Evolutionary conservation across 2,329 filamentous ascomycete species (phyloP).

Genomic region (Hymenoscyphus albidus): DNA sequence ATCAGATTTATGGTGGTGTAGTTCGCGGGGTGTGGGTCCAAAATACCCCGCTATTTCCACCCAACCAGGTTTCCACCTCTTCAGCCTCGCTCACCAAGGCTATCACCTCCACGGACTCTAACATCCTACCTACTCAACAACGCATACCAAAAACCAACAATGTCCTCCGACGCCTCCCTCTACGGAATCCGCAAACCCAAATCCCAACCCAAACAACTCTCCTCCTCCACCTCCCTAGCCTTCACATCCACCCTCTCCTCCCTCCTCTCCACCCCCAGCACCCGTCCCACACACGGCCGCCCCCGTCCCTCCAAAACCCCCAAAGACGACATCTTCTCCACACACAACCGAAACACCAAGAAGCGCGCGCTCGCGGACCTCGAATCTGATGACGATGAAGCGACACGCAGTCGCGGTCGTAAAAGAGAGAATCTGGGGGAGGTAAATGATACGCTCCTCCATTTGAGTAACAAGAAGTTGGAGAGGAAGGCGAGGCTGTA

Average conservation of each 20-base stretch:
- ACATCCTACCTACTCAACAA: neutral
- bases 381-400: conserved; percentile 47
- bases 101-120: neutral
- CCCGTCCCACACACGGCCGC: conserved; percentile 43
- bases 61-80: no score
- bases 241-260: conserved; percentile 87
- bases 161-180: conserved; percentile 57
- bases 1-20: no score
- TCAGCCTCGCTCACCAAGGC: no score
- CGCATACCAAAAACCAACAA: conserved; percentile 6
- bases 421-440: conserved; percentile 61
- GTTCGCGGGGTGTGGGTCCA: no score
- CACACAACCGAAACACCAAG: conserved; percentile 58
- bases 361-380: conserved; percentile 59
- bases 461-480: conserved; percentile 73
- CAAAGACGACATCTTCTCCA: conserved; percentile 67
- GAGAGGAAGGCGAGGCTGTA: conserved; percentile 88
- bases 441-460: conserved; percentile 53
- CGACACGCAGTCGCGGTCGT: conserved; percentile 40
- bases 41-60: no score
- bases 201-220: conserved; percentile 62
- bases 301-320: conserved; percentile 47
- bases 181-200: conserved; percentile 74
- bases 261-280: conserved; percentile 59
- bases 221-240: conserved; percentile 69